Base-by-base conservation (phyloP, 2,329 filamentous ascomycete species). In the Simplicillium aogashimaense region DNA sequence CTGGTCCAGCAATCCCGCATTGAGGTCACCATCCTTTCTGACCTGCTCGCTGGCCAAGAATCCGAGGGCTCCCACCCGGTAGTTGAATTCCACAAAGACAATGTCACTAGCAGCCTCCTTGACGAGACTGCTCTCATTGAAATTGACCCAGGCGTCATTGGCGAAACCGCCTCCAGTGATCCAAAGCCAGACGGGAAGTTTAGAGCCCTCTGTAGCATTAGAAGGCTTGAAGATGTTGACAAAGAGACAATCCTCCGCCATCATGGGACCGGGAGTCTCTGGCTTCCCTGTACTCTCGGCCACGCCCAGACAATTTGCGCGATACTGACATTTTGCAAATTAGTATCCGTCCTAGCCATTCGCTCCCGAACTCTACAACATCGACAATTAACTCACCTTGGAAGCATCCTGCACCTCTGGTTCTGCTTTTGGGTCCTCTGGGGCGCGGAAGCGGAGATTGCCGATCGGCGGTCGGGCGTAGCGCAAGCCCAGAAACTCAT, bases 1-100 rank as follows among this genome's bases (percentile, higher is more conserved):
- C 57, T 83, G 78, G 48, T 85, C 80, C 3, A 81, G 61, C 7
- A 84, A 55, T 0, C 81, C 81, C 2, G 62, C 74, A 50, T 85
- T 84, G 8, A 82, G 62, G 37, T 70, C 66, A 1, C 78, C 78
- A 46, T 76, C 60, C 5, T 60, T 52, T 30, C 67, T 65, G 9
- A 83, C 64, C 25, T 69, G 61, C 31, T 76, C 67, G 36, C 76
- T 70, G 0, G 76, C 70, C 1, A 84, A 63, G 47, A 83, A 84
- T 0, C 79, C 80, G 48, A 73, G 73, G 0, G 74, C 59, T 0
- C 76, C 77, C 7, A 83, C 72, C 7, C 79, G 69, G 50, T 81
- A 81, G 56, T 78, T 77, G 53, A 80, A 78, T 49, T 72, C 73
- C 37, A 80, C 74, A 40, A 74, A 66, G 12, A 81, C 58, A 36